Evolutionary conservation across 768 basidiomycete genomes (phyloP), one percentile per base, ranked within the genome.

Genomic region (Chalciporus piperatus): DNA sequence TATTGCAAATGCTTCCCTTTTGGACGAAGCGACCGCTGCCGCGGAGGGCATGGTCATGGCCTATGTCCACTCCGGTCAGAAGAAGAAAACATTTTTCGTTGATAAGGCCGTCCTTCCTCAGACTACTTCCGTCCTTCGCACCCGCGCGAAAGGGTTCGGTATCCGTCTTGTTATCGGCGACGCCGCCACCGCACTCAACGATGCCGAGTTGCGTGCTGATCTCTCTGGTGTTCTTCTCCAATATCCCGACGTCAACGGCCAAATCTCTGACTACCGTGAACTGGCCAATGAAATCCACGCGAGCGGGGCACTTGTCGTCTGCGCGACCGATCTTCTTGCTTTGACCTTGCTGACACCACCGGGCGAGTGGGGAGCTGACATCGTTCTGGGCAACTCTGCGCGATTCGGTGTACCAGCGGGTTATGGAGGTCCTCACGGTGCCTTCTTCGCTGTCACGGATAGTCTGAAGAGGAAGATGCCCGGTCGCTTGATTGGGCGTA

Each of bases 21-120:
- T 99, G 27, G 96, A 98, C 63, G 96, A 98, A 69, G 87, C 90
- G 8, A 98, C 94, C 4, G 95, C 94, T 16, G 92, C 92, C 2
- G 94, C 92, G 0, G 95, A 97, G 72, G 92, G 83, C 56, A 98
- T 98, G 97, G 86, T 96, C 54, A 94, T 99, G 89, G 82, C 94
- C 17, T 90, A 86, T 58, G 77, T 82, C 22, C 74, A 81, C 45
- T 70, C 81, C 2, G 76, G 76, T 45, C 81, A 83, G 63, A 91
- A 86, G 70, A 91, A 87, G 71, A 79, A 76, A 58, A 85, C 85
- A 6, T 98, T 97, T 69, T 76, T 96, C 50, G 91, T 93, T 39
- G 93, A 97, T 66, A 71, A 74, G 6, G 84, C 82, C 22, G 92
- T 98, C 42, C 72, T 87, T 22, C 91, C 92, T 0, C 95, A 97